Percentiles rank a stretch among this genome's conserved stretches.
Evolutionary conservation across 2,329 filamentous ascomycete genomes (phyloP).

Genomic region (Eurotiales sp.): DNA sequence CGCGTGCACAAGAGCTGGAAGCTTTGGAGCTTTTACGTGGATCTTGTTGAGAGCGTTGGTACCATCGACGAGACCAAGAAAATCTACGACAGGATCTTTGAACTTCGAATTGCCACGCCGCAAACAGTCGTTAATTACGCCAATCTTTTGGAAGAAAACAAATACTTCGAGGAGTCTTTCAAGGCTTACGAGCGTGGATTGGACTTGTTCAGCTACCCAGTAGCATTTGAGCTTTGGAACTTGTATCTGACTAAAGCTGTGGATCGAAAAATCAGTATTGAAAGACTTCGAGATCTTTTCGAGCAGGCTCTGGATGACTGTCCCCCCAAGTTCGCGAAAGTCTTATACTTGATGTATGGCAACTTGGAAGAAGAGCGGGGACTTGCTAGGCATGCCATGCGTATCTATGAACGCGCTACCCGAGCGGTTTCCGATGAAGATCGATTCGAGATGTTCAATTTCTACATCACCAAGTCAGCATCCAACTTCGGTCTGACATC

Average conservation of each 20-base stretch:
- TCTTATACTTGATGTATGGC: slow-evolving; percentile 96
- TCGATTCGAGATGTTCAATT: slow-evolving; percentile 95
- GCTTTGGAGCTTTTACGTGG: slow-evolving; percentile 98
- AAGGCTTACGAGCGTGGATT: slow-evolving; percentile 94
- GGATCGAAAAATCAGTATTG: slow-evolving; percentile 91
- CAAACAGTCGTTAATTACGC: slow-evolving; percentile 99
- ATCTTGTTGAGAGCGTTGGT: slow-evolving; percentile 91
- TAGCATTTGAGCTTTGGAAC: slow-evolving; percentile 98
- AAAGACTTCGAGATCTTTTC: slow-evolving; percentile 88
- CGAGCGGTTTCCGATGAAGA: slow-evolving; percentile 93
- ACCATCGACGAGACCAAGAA: slow-evolving; percentile 88
- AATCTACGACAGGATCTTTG: slow-evolving; percentile 96
- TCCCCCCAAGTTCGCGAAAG: slow-evolving; percentile 92
- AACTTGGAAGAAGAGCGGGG: slow-evolving; percentile 94
- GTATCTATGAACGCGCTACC: slow-evolving; percentile 96
- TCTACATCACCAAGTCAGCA: slow-evolving; percentile 98
- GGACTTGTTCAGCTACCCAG: slow-evolving; percentile 97
- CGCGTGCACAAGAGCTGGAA: slow-evolving; percentile 99
- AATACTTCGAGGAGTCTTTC: slow-evolving; percentile 96
- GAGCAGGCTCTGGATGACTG: slow-evolving; percentile 95
- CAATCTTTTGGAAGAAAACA: slow-evolving; percentile 87
- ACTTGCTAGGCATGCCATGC: slow-evolving; percentile 93
- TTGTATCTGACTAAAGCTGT: slow-evolving; percentile 96
- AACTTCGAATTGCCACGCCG: slow-evolving; percentile 93
- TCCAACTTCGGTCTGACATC: slow-evolving; percentile 97